phyloP scores from a whole-genome alignment of 768 basidiomycete species.

The Leucocoprinus leucothites region DNA sequence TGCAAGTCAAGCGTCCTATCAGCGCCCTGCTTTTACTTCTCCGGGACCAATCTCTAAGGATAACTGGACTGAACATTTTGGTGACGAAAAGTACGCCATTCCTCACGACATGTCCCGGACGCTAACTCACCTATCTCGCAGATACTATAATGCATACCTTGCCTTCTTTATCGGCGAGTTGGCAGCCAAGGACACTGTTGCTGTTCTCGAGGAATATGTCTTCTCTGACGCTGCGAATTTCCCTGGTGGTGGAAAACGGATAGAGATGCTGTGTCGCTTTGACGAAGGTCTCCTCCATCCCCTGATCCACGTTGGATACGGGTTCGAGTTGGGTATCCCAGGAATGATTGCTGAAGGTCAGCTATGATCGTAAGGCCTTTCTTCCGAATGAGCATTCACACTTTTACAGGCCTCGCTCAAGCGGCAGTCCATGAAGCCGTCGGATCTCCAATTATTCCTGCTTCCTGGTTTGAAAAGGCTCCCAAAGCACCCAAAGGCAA shows the following conservation, averaged over 20 bases:
- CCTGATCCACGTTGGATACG: conserved; percentile 63
- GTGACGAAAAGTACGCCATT: conserved; percentile 44
- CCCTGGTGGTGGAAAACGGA: conserved; percentile 17
- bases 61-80: conserved; percentile 56
- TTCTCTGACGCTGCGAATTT: conserved; percentile 53
- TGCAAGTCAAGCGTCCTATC: conserved; percentile 30
- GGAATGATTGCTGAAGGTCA: conserved; percentile 64
- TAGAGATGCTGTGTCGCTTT: conserved; percentile 53
- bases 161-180: conserved; percentile 48
- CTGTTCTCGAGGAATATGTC: conserved; percentile 55
- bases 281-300: conserved; percentile 59
- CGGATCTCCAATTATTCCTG: conserved; percentile 21
- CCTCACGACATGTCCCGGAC: not conserved
- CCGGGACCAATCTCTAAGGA: conserved; percentile 41
- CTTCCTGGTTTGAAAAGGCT: conserved; percentile 19
- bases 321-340: conserved; percentile 55
- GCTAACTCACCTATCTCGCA: conserved; percentile 19
- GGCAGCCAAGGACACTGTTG: conserved; percentile 37
- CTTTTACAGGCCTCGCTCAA: conserved; percentile 49
- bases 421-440: conserved; percentile 42
- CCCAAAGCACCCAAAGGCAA: not conserved
- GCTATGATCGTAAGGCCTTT: not conserved
- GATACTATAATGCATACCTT: conserved; percentile 58
- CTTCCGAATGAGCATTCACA: not conserved
- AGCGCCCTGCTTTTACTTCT: conserved; percentile 36